A percentile compares a stretch with the other conserved stretches of the same genome.
phyloP scores from a whole-genome alignment of 345 rosid genomes.

The Noccaea caerulescens region DNA sequence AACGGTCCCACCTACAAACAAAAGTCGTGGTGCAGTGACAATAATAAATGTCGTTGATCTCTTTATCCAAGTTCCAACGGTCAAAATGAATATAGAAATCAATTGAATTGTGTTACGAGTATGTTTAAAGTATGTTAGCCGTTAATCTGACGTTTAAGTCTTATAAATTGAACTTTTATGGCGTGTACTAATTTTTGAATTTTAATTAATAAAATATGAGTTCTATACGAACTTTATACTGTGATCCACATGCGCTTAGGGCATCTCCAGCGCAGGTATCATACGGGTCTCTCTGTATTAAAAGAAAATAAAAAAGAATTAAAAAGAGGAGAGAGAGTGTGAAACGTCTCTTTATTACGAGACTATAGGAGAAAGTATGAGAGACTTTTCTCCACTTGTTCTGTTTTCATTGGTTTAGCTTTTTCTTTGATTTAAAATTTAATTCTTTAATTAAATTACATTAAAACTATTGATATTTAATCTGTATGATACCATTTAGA shows the following conservation, averaged over 20 bases:
- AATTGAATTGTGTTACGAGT: not conserved
- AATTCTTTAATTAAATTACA: too few species aligned
- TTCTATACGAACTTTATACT: not conserved
- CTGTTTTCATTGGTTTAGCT: too few species aligned
- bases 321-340: too few species aligned
- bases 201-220: slow-evolving; percentile 14
- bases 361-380: too few species aligned
- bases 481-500: too few species aligned
- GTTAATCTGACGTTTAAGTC: slow-evolving; percentile 14
- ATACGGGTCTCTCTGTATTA: too few species aligned
- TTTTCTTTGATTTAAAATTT: too few species aligned
- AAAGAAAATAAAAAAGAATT: too few species aligned
- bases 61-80: not conserved
- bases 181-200: not conserved
- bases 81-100: slow-evolving; percentile 8
- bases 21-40: slow-evolving; percentile 1
- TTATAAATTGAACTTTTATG: not conserved
- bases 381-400: too few species aligned
- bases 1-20: slow-evolving; percentile 18
- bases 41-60: slow-evolving; percentile 23
- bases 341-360: too few species aligned
- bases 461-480: too few species aligned
- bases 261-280: too few species aligned
- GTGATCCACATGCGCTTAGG: not conserved
- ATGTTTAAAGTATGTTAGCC: slow-evolving; percentile 13